Base-by-base conservation (phyloP, 768 basidiomycete genomes). In the Hygrophoropsis aurantiaca region DNA sequence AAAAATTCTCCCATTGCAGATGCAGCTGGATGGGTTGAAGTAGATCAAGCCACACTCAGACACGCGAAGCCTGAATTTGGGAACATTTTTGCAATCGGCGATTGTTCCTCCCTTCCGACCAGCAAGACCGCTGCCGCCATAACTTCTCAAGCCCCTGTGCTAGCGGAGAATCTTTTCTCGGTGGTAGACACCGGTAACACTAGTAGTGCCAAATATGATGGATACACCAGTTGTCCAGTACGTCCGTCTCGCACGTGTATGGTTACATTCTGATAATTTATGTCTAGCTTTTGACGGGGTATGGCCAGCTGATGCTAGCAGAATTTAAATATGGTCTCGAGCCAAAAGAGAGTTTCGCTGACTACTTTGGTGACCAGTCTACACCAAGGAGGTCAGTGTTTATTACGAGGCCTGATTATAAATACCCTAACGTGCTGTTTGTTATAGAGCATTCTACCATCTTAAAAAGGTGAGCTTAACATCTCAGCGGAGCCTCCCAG, bases 71-170 rank as follows among this genome's bases (percentile, higher is more conserved):
- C 84, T 18, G 78, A 82, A 58, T 88, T 74, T 59, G 69, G 73
- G 33, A 97, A 97, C 64, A 79, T 97, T 24, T 97, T 94, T 66
- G 78, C 90, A 7, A 61, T 97, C 10, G 95, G 95, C n/a, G 95
- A 99, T 62, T 89, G 88, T 58, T 88, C 90, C 19, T 89, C 85
- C 27, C 68, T 97, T 23, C 95, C 95, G 7, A 98, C 93, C 21
- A 92, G 90, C 66, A 99, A 95, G 77, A 99, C 95, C 1, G 91
- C 89, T 0, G 94, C 95, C 11, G 95, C 94, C 5, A 87, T 97
- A 58, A 92, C 90, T 2, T 82, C 82, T 0, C 92, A 99, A 66
- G 84, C 89, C 1, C 95, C 95, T 10, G 85, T 99, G 4, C 75
- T 98, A 37, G 80, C 85, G 1, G 90, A 97, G 68, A 98, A 97